Percentiles rank a stretch among this genome's conserved stretches.
Evolutionary conservation across 2,329 filamentous ascomycete species (phyloP).

Genomic region (Karstenula rhodostoma): DNA sequence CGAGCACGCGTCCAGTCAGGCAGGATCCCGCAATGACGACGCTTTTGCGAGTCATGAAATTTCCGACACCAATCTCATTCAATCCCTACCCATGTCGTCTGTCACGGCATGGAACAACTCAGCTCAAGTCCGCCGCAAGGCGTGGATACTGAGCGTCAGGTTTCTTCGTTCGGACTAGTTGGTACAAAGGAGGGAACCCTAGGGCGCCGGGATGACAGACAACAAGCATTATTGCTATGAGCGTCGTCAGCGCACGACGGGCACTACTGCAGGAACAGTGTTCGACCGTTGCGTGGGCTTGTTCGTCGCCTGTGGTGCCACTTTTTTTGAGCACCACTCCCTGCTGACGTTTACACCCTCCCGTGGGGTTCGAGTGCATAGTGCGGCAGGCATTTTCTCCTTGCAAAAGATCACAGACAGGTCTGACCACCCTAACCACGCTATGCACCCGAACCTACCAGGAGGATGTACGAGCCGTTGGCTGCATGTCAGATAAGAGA

Average conservation of each 20-base stretch:
- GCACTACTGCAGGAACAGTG: conserved; percentile 19
- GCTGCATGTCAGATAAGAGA: not conserved
- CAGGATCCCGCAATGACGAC: not conserved
- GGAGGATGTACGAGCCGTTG: not conserved
- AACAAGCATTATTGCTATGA: conserved; percentile 15
- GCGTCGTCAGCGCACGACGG: conserved; percentile 20
- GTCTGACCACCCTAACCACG: too few species aligned
- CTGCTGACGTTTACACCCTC: not conserved
- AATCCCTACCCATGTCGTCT: not conserved
- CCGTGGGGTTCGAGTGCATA: too few species aligned
- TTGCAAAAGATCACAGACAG: too few species aligned
- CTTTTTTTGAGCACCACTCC: not conserved
- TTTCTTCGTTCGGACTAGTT: not conserved
- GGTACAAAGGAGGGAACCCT: not conserved
- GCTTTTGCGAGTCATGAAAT: conserved; percentile 15
- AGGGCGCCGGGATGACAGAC: not conserved
- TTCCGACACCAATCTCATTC: conserved; percentile 6
- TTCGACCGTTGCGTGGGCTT: conserved; percentile 8
- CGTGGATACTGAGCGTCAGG: not conserved
- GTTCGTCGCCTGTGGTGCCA: not conserved
- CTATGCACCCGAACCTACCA: too few species aligned
- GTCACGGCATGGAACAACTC: not conserved
- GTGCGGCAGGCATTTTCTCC: too few species aligned
- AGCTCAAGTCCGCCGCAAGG: not conserved
- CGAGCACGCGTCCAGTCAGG: conserved; percentile 15